Evolutionary conservation across 2,329 filamentous ascomycete species (phyloP).

Genomic region (Esteya vermicola): DNA sequence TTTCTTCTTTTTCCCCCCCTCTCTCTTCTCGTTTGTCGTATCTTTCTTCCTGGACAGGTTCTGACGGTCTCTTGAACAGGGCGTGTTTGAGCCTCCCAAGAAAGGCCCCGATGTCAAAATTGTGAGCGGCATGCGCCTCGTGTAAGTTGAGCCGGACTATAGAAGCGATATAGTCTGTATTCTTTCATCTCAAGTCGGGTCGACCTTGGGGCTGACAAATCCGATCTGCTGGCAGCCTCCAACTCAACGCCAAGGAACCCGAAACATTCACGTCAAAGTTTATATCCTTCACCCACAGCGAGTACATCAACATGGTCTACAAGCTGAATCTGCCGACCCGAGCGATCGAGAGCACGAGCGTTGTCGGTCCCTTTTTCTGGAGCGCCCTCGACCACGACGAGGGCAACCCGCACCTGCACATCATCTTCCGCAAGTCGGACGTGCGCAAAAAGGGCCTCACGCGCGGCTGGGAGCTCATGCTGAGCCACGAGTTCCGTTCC

Average conservation of each 20-base stretch:
- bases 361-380: slow-evolving; percentile 53
- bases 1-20: background rate
- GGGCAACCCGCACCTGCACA: slow-evolving; percentile 42
- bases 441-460: slow-evolving; percentile 50
- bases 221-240: slow-evolving; percentile 34
- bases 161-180: too few relatives aligned
- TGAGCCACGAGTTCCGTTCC: slow-evolving; percentile 40
- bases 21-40: too few relatives aligned
- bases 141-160: too few relatives aligned
- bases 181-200: too few relatives aligned
- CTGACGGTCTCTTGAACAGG: background rate
- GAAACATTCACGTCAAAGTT: slow-evolving; percentile 43
- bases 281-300: slow-evolving; percentile 34
- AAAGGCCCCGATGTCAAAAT: slow-evolving; percentile 28
- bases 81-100: slow-evolving; percentile 15
- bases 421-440: slow-evolving; percentile 52
- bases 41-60: background rate
- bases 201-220: too few relatives aligned
- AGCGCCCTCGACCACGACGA: slow-evolving; percentile 40
- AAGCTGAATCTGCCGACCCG: slow-evolving; percentile 38
- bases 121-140: slow-evolving; percentile 35
- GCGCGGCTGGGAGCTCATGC: slow-evolving; percentile 50
- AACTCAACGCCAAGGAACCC: slow-evolving; percentile 38
- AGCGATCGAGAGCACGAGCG: slow-evolving; percentile 42
- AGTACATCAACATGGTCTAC: slow-evolving; percentile 42